phyloP scores from a whole-genome alignment of 2,329 filamentous ascomycete species.

The Aspergillus ruber region DNA sequence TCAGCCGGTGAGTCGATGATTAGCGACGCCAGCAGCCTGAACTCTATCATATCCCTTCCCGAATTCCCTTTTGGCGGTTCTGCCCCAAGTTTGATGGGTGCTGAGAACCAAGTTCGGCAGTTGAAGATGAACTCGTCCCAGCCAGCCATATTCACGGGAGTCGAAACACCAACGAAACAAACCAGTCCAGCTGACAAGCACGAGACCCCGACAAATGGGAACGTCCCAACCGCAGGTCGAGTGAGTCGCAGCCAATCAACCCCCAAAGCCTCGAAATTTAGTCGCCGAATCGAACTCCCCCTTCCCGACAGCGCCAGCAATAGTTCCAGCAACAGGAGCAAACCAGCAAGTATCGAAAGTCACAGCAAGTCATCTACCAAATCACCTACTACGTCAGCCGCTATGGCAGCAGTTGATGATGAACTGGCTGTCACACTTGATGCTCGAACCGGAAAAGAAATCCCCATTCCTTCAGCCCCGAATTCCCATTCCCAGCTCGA shows the following conservation, averaged over 20 bases:
- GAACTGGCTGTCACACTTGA: conserved; percentile 39
- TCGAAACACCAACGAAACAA: conserved; percentile 27
- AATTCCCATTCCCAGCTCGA: background rate
- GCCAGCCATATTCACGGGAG: conserved; percentile 25
- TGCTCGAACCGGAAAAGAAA: conserved; percentile 34
- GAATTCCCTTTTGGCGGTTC: conserved; percentile 29
- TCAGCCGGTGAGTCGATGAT: conserved; percentile 35
- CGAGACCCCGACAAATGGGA: conserved; percentile 16
- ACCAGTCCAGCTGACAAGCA: conserved; percentile 22
- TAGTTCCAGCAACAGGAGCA: conserved; percentile 20
- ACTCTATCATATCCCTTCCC: conserved; percentile 33
- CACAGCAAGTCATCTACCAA: conserved; percentile 1
- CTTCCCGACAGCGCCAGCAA: conserved; percentile 35
- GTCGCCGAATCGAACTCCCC: conserved; percentile 33
- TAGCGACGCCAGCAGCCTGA: conserved; percentile 29
- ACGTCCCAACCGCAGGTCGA: conserved; percentile 7
- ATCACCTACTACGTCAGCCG: conserved; percentile 3
- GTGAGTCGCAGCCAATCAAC: conserved; percentile 18
- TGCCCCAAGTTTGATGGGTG: conserved; percentile 42
- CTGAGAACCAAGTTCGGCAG: conserved; percentile 42
- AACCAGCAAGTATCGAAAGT: conserved; percentile 7
- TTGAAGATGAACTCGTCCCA: conserved; percentile 43
- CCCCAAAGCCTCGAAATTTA: conserved; percentile 27
- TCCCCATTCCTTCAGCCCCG: conserved; percentile 15
- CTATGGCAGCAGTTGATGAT: conserved; percentile 17